A percentile compares a stretch with the other conserved stretches of the same genome.
phyloP scores from a whole-genome alignment of 768 basidiomycete genomes.

The Sporobolomyces roseus region DNA sequence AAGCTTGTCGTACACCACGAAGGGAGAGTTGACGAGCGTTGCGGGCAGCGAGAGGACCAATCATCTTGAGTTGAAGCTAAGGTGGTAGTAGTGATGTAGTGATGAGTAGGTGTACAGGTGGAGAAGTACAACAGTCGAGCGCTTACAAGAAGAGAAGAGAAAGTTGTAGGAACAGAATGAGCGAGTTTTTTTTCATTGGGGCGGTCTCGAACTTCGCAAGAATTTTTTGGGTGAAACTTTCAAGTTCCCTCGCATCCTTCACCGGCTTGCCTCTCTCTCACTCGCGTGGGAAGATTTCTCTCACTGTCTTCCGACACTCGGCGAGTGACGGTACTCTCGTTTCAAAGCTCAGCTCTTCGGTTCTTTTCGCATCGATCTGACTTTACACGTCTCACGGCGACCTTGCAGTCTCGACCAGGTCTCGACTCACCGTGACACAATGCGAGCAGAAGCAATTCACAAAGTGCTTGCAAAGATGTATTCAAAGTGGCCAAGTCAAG shows the following conservation, averaged over 20 bases:
- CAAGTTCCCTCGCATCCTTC: not conserved
- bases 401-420: too few species aligned
- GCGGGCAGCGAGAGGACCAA: constrained; percentile 15
- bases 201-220: not conserved
- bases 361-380: too few species aligned
- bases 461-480: too few species aligned
- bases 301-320: constrained; percentile 3
- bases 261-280: not conserved
- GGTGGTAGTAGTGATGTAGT: not conserved
- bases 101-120: constrained; percentile 12
- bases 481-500: too few species aligned
- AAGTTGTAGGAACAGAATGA: not conserved
- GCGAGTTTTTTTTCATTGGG: not conserved
- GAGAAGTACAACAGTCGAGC: constrained; percentile 2
- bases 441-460: too few species aligned
- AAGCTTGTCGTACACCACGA: constrained; percentile 14
- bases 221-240: not conserved
- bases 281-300: constrained; percentile 3
- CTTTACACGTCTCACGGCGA: too few species aligned
- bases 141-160: constrained; percentile 9
- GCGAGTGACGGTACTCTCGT: not conserved
- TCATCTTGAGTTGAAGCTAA: not conserved
- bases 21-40: constrained; percentile 20
- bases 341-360: too few species aligned
- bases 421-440: too few species aligned